phyloP scores from a whole-genome alignment of 352 stramenopile genomes.

The Phytophthora colocasiae region DNA sequence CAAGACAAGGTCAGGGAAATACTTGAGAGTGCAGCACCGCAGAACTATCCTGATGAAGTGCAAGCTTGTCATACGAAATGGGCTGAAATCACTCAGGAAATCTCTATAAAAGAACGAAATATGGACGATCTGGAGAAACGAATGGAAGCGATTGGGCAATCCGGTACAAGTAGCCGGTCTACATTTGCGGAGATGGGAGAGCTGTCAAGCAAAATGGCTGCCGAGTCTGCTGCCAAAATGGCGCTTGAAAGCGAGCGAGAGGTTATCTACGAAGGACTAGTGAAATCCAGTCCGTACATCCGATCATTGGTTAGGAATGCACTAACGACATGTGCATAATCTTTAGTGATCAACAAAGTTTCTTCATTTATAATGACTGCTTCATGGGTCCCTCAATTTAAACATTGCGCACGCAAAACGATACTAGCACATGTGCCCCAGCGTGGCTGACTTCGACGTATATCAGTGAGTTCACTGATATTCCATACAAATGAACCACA shows the following conservation, averaged over 20 bases:
- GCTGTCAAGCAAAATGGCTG: constrained; percentile 44
- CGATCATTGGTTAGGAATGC: constrained; percentile 33
- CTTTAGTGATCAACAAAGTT: constrained; percentile 1
- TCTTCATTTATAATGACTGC: neutral
- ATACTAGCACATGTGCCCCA: neutral
- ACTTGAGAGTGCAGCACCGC: constrained; percentile 8
- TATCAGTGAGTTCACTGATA: neutral
- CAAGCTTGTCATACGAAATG: constrained; percentile 32
- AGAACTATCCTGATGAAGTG: constrained; percentile 16
- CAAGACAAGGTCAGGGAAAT: constrained; percentile 20
- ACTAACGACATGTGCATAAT: constrained; percentile 2
- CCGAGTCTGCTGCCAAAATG: constrained; percentile 36
- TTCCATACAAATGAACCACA: neutral
- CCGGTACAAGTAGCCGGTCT: constrained; percentile 16
- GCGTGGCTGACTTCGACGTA: neutral
- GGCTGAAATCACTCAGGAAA: constrained; percentile 21
- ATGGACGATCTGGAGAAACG: constrained; percentile 27
- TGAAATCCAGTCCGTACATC: constrained; percentile 36
- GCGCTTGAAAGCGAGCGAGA: constrained; percentile 27
- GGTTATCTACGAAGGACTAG: constrained; percentile 22
- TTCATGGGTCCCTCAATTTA: no score
- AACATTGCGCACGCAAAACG: neutral
- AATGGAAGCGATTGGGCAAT: constrained; percentile 25
- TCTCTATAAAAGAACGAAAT: constrained; percentile 21
- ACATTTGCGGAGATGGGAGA: constrained; percentile 41